Percentiles rank a stretch among this genome's conserved stretches.
phyloP scores from a whole-genome alignment of 352 stramenopile species.

The Albugo laibachii region DNA sequence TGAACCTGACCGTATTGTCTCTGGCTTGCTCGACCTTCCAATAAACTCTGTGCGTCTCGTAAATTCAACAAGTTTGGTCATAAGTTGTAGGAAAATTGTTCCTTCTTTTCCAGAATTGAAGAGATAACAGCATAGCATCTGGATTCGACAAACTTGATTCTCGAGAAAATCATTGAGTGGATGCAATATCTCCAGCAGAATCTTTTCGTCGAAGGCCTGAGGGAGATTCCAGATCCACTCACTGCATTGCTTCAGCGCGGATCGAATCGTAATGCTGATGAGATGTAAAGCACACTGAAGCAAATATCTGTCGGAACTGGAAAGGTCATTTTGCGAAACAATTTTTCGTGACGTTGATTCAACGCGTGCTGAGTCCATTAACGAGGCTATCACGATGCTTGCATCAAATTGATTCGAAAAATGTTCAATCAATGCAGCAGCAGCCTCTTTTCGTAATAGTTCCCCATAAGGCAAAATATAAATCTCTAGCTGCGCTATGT shows the following conservation, averaged over 20 bases:
- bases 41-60: no score
- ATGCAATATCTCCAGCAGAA: conserved; percentile 22
- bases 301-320: no score
- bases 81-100: conserved; percentile 43
- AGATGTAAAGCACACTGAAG: not conserved
- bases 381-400: no score
- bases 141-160: conserved; percentile 23
- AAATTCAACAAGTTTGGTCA: conserved; percentile 19
- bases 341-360: no score
- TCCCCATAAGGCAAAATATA: not conserved
- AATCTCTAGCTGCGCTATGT: conserved; percentile 15
- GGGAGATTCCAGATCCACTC: conserved; percentile 29
- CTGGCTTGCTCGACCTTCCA: no score
- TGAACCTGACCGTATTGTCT: no score
- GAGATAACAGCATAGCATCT: conserved; percentile 35
- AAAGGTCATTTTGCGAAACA: no score
- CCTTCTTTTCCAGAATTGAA: conserved; percentile 36
- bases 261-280: conserved; percentile 11
- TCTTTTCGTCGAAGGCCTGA: conserved; percentile 8
- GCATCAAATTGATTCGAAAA: no score
- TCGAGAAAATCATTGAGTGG: conserved; percentile 23
- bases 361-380: no score
- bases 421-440: not conserved
- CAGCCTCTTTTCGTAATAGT: not conserved
- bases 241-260: conserved; percentile 4